Evolutionary conservation across 306 rosid genomes (phyloP).

Genomic region (Citrullus mucosospermus): DNA sequence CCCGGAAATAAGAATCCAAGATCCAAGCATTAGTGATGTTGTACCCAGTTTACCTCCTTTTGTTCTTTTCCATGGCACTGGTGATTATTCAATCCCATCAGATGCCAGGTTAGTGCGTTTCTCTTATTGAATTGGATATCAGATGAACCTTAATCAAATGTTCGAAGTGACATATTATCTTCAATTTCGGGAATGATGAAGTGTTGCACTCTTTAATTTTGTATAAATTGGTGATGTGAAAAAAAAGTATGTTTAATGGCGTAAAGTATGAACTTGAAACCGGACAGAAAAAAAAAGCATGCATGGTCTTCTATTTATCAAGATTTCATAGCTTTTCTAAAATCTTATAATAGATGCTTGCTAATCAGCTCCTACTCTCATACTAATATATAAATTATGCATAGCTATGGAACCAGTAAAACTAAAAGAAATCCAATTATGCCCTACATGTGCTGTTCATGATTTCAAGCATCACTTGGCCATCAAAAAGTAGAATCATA

Average conservation of each 20-base stretch:
- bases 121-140: background rate
- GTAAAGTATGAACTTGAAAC: background rate
- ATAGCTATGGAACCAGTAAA: background rate
- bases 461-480: background rate
- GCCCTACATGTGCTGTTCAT: background rate
- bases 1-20: constrained; percentile 59
- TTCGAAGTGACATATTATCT: background rate
- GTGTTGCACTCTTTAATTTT: background rate
- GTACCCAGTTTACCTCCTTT: constrained; percentile 58
- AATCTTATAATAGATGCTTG: background rate
- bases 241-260: background rate
- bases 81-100: constrained; percentile 79
- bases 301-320: background rate
- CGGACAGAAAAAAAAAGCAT: background rate
- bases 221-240: background rate
- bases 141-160: background rate
- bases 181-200: background rate
- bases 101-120: constrained; percentile 57
- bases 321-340: background rate
- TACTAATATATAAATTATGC: background rate
- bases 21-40: constrained; percentile 33
- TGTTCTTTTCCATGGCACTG: constrained; percentile 71
- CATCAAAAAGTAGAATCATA: background rate
- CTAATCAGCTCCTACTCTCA: background rate
- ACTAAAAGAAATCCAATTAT: background rate